phyloP scores from a whole-genome alignment of 495 filamentous ascomycete genomes.

The Astrothelium subdiscretum region DNA sequence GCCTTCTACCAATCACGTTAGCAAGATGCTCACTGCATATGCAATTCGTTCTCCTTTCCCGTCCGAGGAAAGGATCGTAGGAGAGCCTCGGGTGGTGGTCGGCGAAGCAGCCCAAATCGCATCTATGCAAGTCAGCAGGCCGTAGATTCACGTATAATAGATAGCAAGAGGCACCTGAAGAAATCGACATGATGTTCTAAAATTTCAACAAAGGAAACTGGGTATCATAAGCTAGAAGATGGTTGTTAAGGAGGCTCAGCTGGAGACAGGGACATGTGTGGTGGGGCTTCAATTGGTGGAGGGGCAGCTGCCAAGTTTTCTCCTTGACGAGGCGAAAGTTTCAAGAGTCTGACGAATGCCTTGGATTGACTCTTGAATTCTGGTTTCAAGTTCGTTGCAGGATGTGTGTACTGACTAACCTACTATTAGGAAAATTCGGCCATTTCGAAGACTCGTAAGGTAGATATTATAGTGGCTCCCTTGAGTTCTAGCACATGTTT shows the following conservation, averaged over 20 bases:
- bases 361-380: no score
- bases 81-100: constrained; percentile 71
- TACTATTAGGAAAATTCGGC: no score
- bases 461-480: no score
- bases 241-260: neutral
- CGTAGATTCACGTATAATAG: neutral
- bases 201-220: neutral
- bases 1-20: neutral
- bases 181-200: neutral
- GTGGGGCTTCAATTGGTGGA: neutral
- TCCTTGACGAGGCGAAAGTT: no score
- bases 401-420: no score
- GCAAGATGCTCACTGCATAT: constrained; percentile 62
- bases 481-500: no score
- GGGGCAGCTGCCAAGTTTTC: neutral
- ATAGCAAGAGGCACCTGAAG: neutral
- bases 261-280: neutral
- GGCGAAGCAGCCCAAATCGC: constrained; percentile 67
- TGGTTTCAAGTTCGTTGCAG: no score
- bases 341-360: neutral
- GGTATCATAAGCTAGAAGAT: neutral
- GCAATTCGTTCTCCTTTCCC: constrained; percentile 85
- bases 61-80: constrained; percentile 83
- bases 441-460: no score
- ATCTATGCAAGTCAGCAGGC: constrained; percentile 31